A percentile compares a stretch with the other conserved stretches of the same genome.
These are phyloP conservation scores for Suhomyces xylopsoci DNA, from an alignment of 805 yeast species.

Conservation along the genomic window DNA sequence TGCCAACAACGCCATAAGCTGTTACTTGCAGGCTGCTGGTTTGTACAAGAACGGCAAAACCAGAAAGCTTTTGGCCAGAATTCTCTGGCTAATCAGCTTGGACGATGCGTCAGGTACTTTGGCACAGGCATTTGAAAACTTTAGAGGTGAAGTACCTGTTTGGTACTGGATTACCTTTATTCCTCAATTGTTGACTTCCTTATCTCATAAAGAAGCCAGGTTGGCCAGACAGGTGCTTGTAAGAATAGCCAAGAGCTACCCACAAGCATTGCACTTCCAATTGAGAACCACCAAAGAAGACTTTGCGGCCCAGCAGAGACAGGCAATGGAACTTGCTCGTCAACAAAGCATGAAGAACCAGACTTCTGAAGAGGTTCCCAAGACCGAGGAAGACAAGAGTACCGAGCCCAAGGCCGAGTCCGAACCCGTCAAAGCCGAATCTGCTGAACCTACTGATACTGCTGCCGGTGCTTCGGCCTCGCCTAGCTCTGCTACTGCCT, in stretches of 20 bases:
- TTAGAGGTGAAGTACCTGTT: constrained; percentile 94
- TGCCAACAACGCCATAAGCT: constrained; percentile 92
- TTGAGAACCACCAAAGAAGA: constrained; percentile 94
- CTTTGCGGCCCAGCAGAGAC: constrained; percentile 81
- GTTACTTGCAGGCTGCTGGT: constrained; percentile 97
- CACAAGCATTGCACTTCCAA: constrained; percentile 96
- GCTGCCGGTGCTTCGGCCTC: constrained; percentile 2
- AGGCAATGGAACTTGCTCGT: constrained; percentile 43
- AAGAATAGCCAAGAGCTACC: constrained; percentile 92
- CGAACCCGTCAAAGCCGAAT: neutral
- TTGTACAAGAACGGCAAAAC: constrained; percentile 90
- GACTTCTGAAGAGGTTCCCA: neutral
- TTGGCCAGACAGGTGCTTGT: constrained; percentile 85
- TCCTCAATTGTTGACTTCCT: constrained; percentile 86
- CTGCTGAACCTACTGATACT: constrained; percentile 1
- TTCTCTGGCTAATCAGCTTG: constrained; percentile 88
- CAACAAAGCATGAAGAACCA: constrained; percentile 9
- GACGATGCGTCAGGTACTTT: constrained; percentile 82
- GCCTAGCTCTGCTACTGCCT: neutral
- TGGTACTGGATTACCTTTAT: constrained; percentile 99
- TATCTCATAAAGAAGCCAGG: constrained; percentile 88
- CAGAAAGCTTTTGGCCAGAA: constrained; percentile 80
- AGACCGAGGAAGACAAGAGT: neutral
- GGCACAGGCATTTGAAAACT: constrained; percentile 84
- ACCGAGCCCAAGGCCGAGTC: neutral